Base-by-base conservation (phyloP, 2,329 filamentous ascomycete genomes). In the Hymenoscyphus albidus region DNA sequence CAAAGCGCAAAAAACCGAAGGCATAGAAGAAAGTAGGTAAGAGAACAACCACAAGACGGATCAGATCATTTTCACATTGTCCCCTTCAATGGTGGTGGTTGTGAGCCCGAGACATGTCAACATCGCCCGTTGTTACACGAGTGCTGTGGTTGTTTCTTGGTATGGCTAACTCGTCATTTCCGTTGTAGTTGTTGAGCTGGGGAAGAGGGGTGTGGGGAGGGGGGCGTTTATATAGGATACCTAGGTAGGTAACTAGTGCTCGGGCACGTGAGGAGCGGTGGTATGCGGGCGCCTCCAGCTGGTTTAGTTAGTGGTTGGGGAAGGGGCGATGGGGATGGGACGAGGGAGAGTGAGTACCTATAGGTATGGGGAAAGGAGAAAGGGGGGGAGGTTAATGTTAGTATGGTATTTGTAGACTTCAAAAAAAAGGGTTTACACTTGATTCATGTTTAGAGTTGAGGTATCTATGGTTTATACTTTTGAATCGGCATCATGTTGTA, bases 121-220 rank as follows among this genome's bases (percentile, higher is more conserved):
- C 86, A 88, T 82, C 79, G 80, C 80, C 80, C 82, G 80, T 82
- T 35, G 35, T 74, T 79, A 79, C 63, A 65, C 83, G 79, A 84
- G 82, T 71, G 75, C 80, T 88, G 77, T 79, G 60, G 77, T 79
- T 83, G 81, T 75, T 51, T 51, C 22, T 51, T 51, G 77, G 76
- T 77, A 79, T 75, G 82, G 83, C 84, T 85, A 83, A 81, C 87
- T 90, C 89, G 84, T 93, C 89, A 89, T 82, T 77, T 85, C 87
- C 88, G 88, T 85, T 85, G 86, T 92, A 92, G 88, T 92, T 91
- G 87, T 64, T 54, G 18, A 61, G 57, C 59, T 27, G 57, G 54
- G 32, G 55, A 40, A 61, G 27, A 60, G 5, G 31, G 54, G 54
- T 51, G 27, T 27, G 54, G 54, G 55, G 55, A 57, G 31, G 27